Evolutionary conservation across 129 eudicot species (phyloP), one percentile per base, ranked within the genome.

Genomic region (Escallonia rubra): DNA sequence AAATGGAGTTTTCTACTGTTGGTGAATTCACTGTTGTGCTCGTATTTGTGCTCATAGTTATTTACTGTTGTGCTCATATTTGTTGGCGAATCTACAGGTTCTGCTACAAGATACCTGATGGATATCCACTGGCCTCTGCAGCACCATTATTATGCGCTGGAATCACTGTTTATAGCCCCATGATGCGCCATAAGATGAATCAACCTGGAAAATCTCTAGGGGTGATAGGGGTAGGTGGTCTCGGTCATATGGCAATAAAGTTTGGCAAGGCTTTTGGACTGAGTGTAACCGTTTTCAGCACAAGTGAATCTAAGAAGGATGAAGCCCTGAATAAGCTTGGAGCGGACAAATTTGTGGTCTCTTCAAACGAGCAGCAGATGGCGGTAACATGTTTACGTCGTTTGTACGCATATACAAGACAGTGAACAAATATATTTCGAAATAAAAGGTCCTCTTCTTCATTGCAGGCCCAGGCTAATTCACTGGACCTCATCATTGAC

Each of bases 131-230:
- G 38, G 70, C 54, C 5, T 63, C 53, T 14, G 80, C 75, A 43
- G 80, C 80, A 42, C 80, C 79, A 7, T 55, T 75, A 41, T 12
- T 75, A 12, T 67, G 79, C 12, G 79, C 79, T 11, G 79, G 79
- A 6, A 63, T 76, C 48, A 69, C 80, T 38, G 80, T 70, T 34
- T 76, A 69, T 46, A 8, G 65, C 5, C 66, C 75, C 15, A 70
- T 76, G 68, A 49, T 55, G 53, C 69, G 64, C 43, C 74, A 51
- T 15, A 68, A 68, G 16, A 52, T 75, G 70, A 63, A 75, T 11
- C 68, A 68, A 42, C 74, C 74, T 11, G 80, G 80, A 10, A 70
- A 61, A 15, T 52, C 58, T 46, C 64, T 70, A 8, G 80, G 75
- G 50, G 69, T 69, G 34, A 39, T 69, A 7, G 80, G 80, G 60